phyloP scores from a whole-genome alignment of 306 rosid genomes.

The Castanospermum australe region DNA sequence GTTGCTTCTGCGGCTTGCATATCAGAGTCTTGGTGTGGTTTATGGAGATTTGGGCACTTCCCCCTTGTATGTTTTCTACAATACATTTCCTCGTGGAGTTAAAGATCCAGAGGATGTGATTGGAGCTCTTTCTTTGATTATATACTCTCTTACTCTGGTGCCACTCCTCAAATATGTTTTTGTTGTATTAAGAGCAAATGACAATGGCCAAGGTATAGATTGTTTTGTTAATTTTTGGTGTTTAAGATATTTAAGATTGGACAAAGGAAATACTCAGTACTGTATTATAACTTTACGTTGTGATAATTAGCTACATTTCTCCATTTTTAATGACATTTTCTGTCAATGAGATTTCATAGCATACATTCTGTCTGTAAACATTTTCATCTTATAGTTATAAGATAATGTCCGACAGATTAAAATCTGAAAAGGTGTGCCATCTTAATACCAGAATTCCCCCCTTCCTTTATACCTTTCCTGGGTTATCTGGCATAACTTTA shows the following conservation, averaged over 20 bases:
- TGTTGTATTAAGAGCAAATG: conserved; percentile 88
- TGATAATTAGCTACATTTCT: background rate
- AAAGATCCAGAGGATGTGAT: conserved; percentile 77
- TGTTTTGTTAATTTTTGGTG: conserved; percentile 23
- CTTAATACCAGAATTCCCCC: background rate
- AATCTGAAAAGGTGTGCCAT: background rate
- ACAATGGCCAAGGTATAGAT: conserved; percentile 96
- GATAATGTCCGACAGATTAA: background rate
- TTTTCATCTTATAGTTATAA: background rate
- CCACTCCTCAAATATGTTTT: conserved; percentile 93
- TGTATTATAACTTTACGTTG: background rate
- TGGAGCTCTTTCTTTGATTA: conserved; percentile 95
- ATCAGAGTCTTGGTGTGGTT: conserved; percentile 97
- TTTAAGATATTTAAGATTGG: conserved; percentile 18
- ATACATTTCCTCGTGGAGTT: conserved; percentile 77
- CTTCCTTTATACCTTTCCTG: background rate
- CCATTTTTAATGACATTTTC: background rate
- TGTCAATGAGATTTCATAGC: background rate
- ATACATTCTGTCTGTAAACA: background rate
- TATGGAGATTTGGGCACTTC: conserved; percentile 99
- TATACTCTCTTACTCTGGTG: conserved; percentile 92
- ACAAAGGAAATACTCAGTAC: conserved; percentile 1
- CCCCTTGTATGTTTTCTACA: conserved; percentile 93
- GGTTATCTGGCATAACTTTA: background rate
- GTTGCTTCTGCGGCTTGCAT: conserved; percentile 89